These are phyloP conservation scores for Pleomassaria siparia DNA, from an alignment of 2,329 filamentous ascomycete species.

Conservation along the genomic window DNA sequence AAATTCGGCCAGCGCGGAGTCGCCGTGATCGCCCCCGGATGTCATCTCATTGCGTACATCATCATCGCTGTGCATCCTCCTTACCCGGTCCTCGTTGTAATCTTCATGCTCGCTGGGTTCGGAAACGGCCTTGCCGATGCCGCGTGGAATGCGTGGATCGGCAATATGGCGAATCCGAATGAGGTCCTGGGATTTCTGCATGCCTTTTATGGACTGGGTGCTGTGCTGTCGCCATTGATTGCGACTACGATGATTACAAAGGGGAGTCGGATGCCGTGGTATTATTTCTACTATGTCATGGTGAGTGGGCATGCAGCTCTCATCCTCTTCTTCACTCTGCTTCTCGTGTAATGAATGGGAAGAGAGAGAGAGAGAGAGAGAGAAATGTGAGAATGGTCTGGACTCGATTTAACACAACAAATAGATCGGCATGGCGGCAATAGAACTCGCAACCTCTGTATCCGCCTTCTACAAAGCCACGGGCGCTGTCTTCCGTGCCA, in stretches of 20 bases:
- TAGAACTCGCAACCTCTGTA: slow-evolving; percentile 58
- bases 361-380: not conserved
- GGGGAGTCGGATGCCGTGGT: slow-evolving; percentile 62
- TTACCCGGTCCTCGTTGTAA: slow-evolving; percentile 65
- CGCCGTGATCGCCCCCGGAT: slow-evolving; percentile 63
- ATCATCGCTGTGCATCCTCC: slow-evolving; percentile 68
- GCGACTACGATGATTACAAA: slow-evolving; percentile 73
- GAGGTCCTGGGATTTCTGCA: slow-evolving; percentile 74
- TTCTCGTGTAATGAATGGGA: not conserved
- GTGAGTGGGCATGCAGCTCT: slow-evolving; percentile 44
- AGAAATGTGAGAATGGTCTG: too few relatives aligned
- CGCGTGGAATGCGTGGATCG: slow-evolving; percentile 64
- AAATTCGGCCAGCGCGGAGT: slow-evolving; percentile 70
- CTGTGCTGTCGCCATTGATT: slow-evolving; percentile 67
- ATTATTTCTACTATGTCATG: slow-evolving; percentile 76
- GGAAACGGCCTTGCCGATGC: slow-evolving; percentile 70
- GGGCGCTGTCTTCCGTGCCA: slow-evolving; percentile 58
- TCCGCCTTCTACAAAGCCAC: slow-evolving; percentile 66
- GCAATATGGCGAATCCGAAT: slow-evolving; percentile 73
- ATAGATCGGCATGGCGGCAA: slow-evolving; percentile 55
- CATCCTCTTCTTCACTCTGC: too few relatives aligned
- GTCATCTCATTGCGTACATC: slow-evolving; percentile 66
- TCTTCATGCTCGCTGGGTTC: slow-evolving; percentile 67
- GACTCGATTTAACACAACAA: not conserved
- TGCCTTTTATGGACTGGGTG: slow-evolving; percentile 71